Conservation (phyloP, 495 filamentous ascomycete species). For the Xylaria bambusicola region DNA sequence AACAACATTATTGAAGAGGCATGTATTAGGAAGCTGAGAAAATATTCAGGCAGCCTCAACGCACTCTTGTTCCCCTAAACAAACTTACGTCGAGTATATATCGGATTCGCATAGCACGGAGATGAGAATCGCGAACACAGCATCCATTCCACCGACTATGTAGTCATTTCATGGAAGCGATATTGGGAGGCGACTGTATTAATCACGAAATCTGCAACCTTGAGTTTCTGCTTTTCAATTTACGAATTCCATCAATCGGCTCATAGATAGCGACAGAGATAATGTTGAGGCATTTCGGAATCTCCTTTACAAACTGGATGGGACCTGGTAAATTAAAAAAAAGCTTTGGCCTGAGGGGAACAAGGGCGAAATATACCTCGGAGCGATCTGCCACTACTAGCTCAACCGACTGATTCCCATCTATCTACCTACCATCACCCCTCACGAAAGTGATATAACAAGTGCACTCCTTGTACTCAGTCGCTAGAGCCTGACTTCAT, state of each 20-base stretch:
- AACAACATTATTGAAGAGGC: neutral
- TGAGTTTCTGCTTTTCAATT: neutral
- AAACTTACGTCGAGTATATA: neutral
- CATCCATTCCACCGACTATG: neutral
- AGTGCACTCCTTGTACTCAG: too few relatives aligned
- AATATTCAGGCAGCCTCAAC: neutral
- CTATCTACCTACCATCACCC: too few relatives aligned
- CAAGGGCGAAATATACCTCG: neutral
- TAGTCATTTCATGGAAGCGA: neutral
- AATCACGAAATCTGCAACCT: neutral
- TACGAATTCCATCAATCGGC: neutral
- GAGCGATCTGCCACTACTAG: too few relatives aligned
- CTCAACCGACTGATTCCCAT: too few relatives aligned
- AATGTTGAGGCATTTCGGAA: neutral
- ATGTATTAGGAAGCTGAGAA: too few relatives aligned
- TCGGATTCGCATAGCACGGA: neutral
- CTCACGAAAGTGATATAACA: too few relatives aligned
- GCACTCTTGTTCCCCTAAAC: neutral
- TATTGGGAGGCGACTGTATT: slow-evolving; percentile 8
- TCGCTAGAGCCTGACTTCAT: too few relatives aligned
- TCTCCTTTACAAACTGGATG: slow-evolving; percentile 1
- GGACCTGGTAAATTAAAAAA: slow-evolving; percentile 1
- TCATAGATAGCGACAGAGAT: slow-evolving; percentile 5
- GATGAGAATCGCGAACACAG: neutral
- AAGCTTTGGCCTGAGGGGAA: neutral